Evolutionary conservation across 306 rosid species (phyloP), one percentile per base, ranked within the genome.

Genomic region (Dalbergia cultrata): DNA sequence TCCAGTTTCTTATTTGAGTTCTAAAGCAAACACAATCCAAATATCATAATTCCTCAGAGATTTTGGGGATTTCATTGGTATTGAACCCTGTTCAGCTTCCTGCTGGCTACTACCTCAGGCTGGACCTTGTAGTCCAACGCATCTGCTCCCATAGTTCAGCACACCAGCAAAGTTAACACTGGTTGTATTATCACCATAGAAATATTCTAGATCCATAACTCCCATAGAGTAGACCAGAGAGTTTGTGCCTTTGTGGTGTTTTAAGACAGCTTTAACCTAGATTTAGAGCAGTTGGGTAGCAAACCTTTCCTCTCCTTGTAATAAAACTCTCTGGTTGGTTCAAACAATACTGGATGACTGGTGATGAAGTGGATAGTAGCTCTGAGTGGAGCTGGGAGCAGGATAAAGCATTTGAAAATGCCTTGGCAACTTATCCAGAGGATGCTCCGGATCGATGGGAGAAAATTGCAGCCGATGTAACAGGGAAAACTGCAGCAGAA

Each of bases 341-440:
- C 56, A 82, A 70, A 34, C 35, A 41, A 76, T 77, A 76, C 80
- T 72, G 76, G 88, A 94, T 91, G 98, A 81, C 89, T 60, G 90
- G 74, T 73, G 97, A 92, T 64, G 97, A 90, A 83, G 90, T 73
- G 21, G 92, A 64, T 63, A 84, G 89, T 87, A 80, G 83, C 92
- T 89, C 95, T 85, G 83, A 79, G 74, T 95, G 99, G 99, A 95
- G 89, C 82, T 62, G 90, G 82, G 99, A 95, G 76, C 92, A 95
- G 82, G 97, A 95, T 45, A 95, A 90, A 83, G 97, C 95, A 68
- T 95, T 95, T 82, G 99, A 95, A 89, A 90, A 85, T 80, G 97
- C 97, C 11, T 77, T 95, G 76, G 99, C 91, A 59, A 91, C 86
- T 80, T 67, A 91, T 86, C 87, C 95, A 0, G 97, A 92, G 79